phyloP scores from a whole-genome alignment of 192 early-diverging fungal genomes.

The Phycomyces blakesleeanus region DNA sequence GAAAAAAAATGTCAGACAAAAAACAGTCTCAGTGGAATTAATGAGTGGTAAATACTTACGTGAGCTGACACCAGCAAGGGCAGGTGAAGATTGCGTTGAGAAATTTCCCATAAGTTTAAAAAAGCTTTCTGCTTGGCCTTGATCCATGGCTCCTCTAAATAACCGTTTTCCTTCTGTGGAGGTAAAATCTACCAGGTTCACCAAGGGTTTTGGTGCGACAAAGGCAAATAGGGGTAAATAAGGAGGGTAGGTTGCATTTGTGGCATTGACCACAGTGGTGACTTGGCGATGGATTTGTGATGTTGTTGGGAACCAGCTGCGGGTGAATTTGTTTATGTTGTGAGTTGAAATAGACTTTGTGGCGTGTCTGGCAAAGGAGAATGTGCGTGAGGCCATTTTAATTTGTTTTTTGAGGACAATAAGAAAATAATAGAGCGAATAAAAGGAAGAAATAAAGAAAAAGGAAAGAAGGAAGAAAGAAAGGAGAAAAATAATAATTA shows the following conservation, averaged over 20 bases:
- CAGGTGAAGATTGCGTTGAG: conserved; percentile 14
- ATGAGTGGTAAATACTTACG: too few relatives aligned
- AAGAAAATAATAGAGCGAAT: neutral
- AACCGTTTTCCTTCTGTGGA: conserved; percentile 25
- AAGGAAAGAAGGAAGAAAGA: too few relatives aligned
- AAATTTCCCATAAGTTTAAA: conserved; percentile 31
- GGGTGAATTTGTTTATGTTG: neutral
- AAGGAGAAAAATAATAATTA: neutral
- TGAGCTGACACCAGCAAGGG: conserved; percentile 18
- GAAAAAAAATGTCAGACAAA: neutral
- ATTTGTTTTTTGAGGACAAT: too few relatives aligned
- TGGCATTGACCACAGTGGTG: neutral
- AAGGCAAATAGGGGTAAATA: neutral
- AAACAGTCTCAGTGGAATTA: neutral
- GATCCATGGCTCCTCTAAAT: conserved; percentile 24
- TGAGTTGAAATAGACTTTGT: neutral
- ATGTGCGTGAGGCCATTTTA: neutral
- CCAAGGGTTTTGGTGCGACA: neutral
- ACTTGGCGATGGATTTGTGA: conserved; percentile 1
- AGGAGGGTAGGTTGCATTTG: neutral
- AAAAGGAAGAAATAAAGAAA: neutral
- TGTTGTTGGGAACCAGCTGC: neutral
- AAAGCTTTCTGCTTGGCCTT: conserved; percentile 27
- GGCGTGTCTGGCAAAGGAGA: neutral
- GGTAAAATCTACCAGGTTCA: conserved; percentile 13